Percentiles rank a stretch among this genome's conserved stretches.
These are phyloP conservation scores for Chlorociboria aeruginascens DNA, from an alignment of 495 filamentous ascomycete species.

Conservation along the genomic window DNA sequence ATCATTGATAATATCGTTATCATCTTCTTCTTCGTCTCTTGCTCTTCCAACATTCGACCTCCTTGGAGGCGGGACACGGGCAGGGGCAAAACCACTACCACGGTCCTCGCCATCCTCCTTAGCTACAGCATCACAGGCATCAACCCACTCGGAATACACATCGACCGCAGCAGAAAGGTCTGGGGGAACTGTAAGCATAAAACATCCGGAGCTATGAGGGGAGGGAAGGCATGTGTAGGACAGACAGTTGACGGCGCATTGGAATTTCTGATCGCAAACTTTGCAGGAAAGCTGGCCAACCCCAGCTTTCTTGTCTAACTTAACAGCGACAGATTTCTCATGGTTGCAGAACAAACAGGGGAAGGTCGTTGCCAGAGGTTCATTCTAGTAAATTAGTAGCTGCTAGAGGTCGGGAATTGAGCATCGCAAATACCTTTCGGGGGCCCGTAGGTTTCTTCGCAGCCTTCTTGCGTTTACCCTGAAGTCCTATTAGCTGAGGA, in stretches of 20 bases:
- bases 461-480: constrained; percentile 96
- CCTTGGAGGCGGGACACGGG: constrained; percentile 1
- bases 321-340: constrained; percentile 78
- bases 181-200: constrained; percentile 5
- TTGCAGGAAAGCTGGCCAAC: constrained; percentile 80
- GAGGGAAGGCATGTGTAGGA: background rate
- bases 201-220: background rate
- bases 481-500: constrained; percentile 8
- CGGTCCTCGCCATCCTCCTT: constrained; percentile 31
- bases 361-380: constrained; percentile 78
- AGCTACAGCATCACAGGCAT: constrained; percentile 79
- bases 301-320: constrained; percentile 83
- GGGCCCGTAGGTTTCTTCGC: constrained; percentile 70
- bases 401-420: background rate
- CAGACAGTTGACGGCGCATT: constrained; percentile 86
- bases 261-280: constrained; percentile 84
- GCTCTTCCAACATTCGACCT: constrained; percentile 28
- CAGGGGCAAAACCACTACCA: constrained; percentile 6
- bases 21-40: constrained; percentile 20
- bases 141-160: constrained; percentile 96
- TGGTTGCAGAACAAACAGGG: constrained; percentile 98
- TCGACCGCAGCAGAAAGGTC: constrained; percentile 74
- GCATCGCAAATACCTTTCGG: constrained; percentile 51
- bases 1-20: constrained; percentile 21
- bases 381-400: constrained; percentile 41